Evolutionary conservation across 768 basidiomycete genomes (phyloP).

Genomic region (Trametes punicea): DNA sequence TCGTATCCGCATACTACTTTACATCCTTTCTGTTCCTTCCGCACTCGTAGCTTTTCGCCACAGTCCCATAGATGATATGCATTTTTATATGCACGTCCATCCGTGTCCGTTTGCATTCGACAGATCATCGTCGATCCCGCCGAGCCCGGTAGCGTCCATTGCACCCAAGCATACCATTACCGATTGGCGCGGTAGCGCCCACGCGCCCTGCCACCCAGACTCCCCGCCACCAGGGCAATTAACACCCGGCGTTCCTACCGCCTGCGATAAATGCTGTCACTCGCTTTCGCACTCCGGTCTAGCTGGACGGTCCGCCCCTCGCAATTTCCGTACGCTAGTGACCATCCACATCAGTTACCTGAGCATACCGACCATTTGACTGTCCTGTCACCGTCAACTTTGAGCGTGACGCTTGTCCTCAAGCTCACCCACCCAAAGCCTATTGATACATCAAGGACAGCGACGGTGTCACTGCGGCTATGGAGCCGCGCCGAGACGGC

Average conservation of each 20-base stretch:
- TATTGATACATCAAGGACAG: too few relatives aligned
- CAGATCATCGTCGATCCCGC: slow-evolving; percentile 14
- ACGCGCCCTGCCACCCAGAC: neutral
- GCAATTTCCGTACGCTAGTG: too few relatives aligned
- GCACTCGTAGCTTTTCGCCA: too few relatives aligned
- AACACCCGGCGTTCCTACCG: slow-evolving; percentile 13
- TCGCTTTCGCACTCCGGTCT: slow-evolving; percentile 8
- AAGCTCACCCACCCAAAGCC: too few relatives aligned
- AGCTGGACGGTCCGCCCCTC: too few relatives aligned
- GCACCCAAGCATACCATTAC: slow-evolving; percentile 2
- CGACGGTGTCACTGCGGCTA: too few relatives aligned
- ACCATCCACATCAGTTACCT: too few relatives aligned
- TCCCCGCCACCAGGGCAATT: slow-evolving; percentile 3
- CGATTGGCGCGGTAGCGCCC: neutral
- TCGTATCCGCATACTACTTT: neutral
- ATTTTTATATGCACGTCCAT: neutral
- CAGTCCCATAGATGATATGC: too few relatives aligned
- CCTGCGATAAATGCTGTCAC: slow-evolving; percentile 11
- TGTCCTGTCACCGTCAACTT: too few relatives aligned
- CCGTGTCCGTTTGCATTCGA: slow-evolving; percentile 5
- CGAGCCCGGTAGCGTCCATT: neutral
- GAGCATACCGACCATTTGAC: too few relatives aligned
- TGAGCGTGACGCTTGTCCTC: too few relatives aligned
- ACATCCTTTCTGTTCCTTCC: too few relatives aligned
- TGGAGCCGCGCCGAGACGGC: neutral